phyloP scores from a whole-genome alignment of 2,329 filamentous ascomycete genomes.

The Colletotrichum sp. region DNA sequence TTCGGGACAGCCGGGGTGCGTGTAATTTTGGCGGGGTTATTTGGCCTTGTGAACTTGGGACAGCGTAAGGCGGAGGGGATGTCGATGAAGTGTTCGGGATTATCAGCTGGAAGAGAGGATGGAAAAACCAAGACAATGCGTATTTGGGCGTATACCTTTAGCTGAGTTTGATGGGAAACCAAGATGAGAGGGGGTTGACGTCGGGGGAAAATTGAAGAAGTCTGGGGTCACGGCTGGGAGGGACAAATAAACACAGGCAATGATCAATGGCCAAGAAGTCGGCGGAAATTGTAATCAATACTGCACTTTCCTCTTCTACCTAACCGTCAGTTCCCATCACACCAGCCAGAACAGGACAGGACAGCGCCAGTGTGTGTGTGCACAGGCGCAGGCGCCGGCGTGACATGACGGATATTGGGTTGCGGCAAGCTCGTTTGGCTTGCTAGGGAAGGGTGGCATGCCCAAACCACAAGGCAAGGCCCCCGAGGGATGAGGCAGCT shows the following conservation, averaged over 20 bases:
- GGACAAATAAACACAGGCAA: neutral
- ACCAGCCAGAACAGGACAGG: neutral
- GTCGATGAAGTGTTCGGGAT: neutral
- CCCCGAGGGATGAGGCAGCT: neutral
- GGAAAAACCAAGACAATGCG: neutral
- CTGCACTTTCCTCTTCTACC: conserved; percentile 5
- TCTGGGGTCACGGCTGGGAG: neutral
- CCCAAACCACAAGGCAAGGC: neutral
- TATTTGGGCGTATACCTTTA: neutral
- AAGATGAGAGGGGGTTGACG: neutral
- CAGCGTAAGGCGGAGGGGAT: neutral
- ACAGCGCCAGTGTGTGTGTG: neutral
- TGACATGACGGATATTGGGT: neutral
- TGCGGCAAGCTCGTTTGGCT: conserved; percentile 3
- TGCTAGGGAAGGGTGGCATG: neutral
- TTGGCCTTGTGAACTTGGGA: neutral
- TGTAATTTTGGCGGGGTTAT: neutral
- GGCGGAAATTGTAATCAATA: conserved; percentile 15
- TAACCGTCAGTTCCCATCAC: conserved; percentile 8
- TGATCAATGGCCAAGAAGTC: neutral
- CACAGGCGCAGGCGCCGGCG: neutral
- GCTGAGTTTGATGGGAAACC: neutral
- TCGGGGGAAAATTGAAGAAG: neutral
- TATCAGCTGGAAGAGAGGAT: neutral
- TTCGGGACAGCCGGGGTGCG: conserved; percentile 11